phyloP scores from a whole-genome alignment of 1,284 basidiomycete species.

The Ustilago vetiveriae region DNA sequence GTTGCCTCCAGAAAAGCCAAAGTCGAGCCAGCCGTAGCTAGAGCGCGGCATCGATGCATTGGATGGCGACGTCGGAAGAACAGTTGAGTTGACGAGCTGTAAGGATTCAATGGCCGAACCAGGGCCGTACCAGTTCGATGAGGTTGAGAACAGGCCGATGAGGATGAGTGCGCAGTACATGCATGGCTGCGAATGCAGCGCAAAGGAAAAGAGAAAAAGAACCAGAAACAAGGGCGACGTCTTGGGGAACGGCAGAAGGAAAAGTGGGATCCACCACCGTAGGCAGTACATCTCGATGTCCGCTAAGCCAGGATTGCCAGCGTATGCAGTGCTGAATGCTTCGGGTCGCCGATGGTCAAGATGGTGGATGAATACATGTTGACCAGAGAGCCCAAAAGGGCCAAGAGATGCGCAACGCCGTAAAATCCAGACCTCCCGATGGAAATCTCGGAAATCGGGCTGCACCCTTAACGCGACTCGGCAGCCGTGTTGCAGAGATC shows the following conservation, averaged over 20 bases:
- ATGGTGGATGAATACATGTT: no score
- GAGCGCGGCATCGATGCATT: conserved; percentile 11
- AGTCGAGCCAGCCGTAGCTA: conserved; percentile 38
- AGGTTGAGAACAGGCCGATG: conserved; percentile 52
- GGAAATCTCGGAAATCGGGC: conserved; percentile 6
- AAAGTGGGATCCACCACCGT: conserved; percentile 63
- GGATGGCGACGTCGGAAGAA: background rate
- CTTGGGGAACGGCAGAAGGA: conserved; percentile 59
- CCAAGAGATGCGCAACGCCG: background rate
- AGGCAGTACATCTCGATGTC: conserved; percentile 49
- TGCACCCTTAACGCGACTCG: conserved; percentile 16
- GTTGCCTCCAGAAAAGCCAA: conserved; percentile 36
- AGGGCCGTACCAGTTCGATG: conserved; percentile 45
- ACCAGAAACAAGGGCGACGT: conserved; percentile 55
- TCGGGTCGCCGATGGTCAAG: background rate
- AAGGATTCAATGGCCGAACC: background rate
- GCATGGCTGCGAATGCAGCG: conserved; percentile 59
- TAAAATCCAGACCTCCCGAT: background rate
- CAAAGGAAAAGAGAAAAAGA: conserved; percentile 57
- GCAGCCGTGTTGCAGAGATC: conserved; percentile 18
- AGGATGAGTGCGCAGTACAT: conserved; percentile 60
- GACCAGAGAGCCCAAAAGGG: no score
- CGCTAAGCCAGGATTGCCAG: no score
- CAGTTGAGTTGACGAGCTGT: background rate
- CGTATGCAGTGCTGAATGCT: background rate